A percentile compares a stretch with the other conserved stretches of the same genome.
These are phyloP conservation scores for Taxillus chinensis DNA, from an alignment of 164 flowering plant species.

Conservation along the genomic window DNA sequence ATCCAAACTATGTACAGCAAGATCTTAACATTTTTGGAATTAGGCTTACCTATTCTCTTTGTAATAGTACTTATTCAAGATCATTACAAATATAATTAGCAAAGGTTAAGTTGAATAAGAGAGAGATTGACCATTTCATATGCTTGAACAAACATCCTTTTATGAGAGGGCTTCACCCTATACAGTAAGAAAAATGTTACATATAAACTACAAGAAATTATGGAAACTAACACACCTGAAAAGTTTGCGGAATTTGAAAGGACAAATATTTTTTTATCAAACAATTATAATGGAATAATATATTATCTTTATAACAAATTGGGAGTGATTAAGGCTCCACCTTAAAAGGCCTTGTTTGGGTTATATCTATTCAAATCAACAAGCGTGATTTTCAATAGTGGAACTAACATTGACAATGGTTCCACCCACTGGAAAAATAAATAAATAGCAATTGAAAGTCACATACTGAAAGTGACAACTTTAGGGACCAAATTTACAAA, in stretches of 20 bases:
- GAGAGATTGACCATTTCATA: conserved; percentile 77
- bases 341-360: too few relatives aligned
- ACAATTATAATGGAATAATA: not conserved
- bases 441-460: not conserved
- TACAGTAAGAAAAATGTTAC: conserved; percentile 1
- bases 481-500: not conserved
- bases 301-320: not conserved
- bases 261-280: too few relatives aligned
- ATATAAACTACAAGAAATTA: not conserved
- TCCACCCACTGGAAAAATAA: conserved; percentile 60
- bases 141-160: conserved; percentile 92
- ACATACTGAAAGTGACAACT: not conserved
- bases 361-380: too few relatives aligned
- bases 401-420: conserved; percentile 36
- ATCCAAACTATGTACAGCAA: too few relatives aligned
- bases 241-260: too few relatives aligned
- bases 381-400: conserved; percentile 30
- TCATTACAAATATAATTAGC: too few relatives aligned
- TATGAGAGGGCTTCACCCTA: conserved; percentile 98
- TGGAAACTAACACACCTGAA: too few relatives aligned
- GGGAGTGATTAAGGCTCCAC: too few relatives aligned
- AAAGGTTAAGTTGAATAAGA: not conserved
- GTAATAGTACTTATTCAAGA: too few relatives aligned
- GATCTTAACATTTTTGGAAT: too few relatives aligned
- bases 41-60: too few relatives aligned